Conservation (phyloP, 768 basidiomycete species). For the Mycena amicta region DNA sequence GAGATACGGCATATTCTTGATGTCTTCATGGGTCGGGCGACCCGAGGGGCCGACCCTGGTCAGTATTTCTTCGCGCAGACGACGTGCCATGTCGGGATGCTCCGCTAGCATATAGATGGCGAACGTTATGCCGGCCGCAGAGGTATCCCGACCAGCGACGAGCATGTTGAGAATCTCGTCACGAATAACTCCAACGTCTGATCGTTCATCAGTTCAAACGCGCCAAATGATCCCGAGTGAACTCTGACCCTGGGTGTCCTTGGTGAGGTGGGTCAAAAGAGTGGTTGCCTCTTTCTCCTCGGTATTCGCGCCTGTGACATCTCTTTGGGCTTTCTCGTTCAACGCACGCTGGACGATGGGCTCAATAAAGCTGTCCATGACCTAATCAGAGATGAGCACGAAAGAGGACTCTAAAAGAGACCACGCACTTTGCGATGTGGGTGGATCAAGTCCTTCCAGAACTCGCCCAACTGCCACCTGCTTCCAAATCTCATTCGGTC, state of each 20-base stretch:
- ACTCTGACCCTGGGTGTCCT: slow-evolving; percentile 47
- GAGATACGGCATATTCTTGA: slow-evolving; percentile 43
- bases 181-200: slow-evolving; percentile 22
- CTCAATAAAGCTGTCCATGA: slow-evolving; percentile 48
- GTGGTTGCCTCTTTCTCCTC: slow-evolving; percentile 29
- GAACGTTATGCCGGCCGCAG: slow-evolving; percentile 36
- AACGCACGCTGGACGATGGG: slow-evolving; percentile 49
- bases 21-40: slow-evolving; percentile 38
- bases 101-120: slow-evolving; percentile 42
- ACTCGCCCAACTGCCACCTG: slow-evolving; percentile 46
- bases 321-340: slow-evolving; percentile 35
- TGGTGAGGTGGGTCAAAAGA: slow-evolving; percentile 47
- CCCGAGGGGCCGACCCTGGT: slow-evolving; percentile 31
- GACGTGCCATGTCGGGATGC: slow-evolving; percentile 34
- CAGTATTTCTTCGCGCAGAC: slow-evolving; percentile 39
- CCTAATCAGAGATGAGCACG: slow-evolving; percentile 32
- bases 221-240: too few species aligned
- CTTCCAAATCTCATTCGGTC: slow-evolving; percentile 38
- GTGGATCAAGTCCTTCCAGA: slow-evolving; percentile 43
- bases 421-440: slow-evolving; percentile 1
- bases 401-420: neutral
- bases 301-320: too few species aligned
- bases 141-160: slow-evolving; percentile 37
- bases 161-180: slow-evolving; percentile 27
- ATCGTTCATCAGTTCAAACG: neutral